Percentiles rank a stretch among this genome's conserved stretches.
Conservation (phyloP, 2,329 filamentous ascomycete genomes). For the Aspergillus sp. region DNA sequence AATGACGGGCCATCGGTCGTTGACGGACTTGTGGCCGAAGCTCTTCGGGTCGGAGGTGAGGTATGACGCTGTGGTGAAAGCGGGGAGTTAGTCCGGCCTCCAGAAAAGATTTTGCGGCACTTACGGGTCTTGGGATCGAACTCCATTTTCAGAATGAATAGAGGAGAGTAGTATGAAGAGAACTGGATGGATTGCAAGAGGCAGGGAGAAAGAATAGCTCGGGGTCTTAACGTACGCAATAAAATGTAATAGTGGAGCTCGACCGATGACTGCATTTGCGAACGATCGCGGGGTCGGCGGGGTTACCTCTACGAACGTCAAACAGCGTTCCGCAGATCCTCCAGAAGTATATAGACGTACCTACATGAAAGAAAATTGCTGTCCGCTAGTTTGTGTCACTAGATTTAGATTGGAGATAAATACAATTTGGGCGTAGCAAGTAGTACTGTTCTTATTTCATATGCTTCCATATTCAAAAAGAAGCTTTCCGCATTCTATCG, state of each 20-base stretch:
- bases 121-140: slow-evolving; percentile 71
- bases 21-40: slow-evolving; percentile 82
- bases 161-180: background rate
- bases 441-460: background rate
- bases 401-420: background rate
- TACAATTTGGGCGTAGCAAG: background rate
- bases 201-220: background rate
- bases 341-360: background rate
- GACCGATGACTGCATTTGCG: slow-evolving; percentile 7
- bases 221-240: background rate
- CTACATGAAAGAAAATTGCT: background rate
- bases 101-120: slow-evolving; percentile 26
- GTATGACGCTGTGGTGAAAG: slow-evolving; percentile 62
- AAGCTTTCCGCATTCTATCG: slow-evolving; percentile 2
- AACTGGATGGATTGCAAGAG: background rate
- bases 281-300: slow-evolving; percentile 8
- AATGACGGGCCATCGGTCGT: slow-evolving; percentile 90
- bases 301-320: background rate
- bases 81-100: slow-evolving; percentile 16
- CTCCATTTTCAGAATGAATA: slow-evolving; percentile 58
- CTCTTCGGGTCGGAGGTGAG: slow-evolving; percentile 78
- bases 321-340: background rate
- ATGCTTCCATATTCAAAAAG: background rate
- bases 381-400: background rate
- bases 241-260: background rate